Conservation (phyloP, 139 green algal species). For the Chlorella sp. region DNA sequence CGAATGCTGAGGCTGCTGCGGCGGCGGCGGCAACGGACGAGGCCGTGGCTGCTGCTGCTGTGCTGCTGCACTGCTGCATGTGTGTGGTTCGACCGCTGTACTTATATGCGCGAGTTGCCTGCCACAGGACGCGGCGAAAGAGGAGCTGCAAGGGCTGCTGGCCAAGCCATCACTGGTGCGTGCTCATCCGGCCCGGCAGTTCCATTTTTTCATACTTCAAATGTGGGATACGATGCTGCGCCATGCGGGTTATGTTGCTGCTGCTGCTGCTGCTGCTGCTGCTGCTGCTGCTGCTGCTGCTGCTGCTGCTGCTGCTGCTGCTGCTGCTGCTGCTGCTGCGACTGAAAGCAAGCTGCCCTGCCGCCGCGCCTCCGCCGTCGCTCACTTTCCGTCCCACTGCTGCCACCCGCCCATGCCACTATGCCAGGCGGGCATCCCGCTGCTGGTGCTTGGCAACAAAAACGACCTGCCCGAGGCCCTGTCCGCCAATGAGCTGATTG, state of each 20-base stretch:
- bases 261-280: background rate
- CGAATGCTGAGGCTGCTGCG: too few species aligned
- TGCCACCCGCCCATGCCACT: background rate
- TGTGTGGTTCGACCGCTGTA: too few species aligned
- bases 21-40: too few species aligned
- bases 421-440: slow-evolving; percentile 73
- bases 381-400: background rate
- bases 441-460: slow-evolving; percentile 99
- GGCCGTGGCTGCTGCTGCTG: too few species aligned
- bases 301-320: too few species aligned
- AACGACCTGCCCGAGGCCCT: slow-evolving; percentile 91
- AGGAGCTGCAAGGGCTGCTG: slow-evolving; percentile 78
- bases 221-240: background rate
- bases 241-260: background rate
- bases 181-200: background rate
- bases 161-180: slow-evolving; percentile 65
- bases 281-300: background rate
- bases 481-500: slow-evolving; percentile 75
- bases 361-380: too few species aligned
- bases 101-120: too few species aligned
- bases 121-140: slow-evolving; percentile 58
- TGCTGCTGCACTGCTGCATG: too few species aligned
- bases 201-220: too few species aligned
- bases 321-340: too few species aligned
- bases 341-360: too few species aligned